These are phyloP conservation scores for Auriscalpium orientale DNA, from an alignment of 768 basidiomycete species.

Conservation along the genomic window DNA sequence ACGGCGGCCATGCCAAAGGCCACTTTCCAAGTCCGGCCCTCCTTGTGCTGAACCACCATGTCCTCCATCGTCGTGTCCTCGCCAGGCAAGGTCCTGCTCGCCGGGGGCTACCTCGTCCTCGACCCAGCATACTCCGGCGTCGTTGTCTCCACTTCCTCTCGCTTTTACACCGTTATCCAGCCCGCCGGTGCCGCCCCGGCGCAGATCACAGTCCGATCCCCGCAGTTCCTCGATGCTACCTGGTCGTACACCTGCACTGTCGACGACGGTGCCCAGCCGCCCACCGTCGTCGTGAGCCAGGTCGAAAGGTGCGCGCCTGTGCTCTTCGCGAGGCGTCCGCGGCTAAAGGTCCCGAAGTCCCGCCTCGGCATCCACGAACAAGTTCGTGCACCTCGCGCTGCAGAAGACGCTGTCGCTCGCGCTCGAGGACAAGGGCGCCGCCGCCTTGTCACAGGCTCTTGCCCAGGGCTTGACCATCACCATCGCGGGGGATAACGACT, in stretches of 20 bases:
- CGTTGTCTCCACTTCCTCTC: slow-evolving; percentile 86
- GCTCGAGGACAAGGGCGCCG: slow-evolving; percentile 44
- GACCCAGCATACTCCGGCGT: slow-evolving; percentile 80
- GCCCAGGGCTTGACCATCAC: slow-evolving; percentile 61
- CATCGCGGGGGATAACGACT: slow-evolving; percentile 93
- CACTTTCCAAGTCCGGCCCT: background rate
- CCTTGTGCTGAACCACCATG: slow-evolving; percentile 6
- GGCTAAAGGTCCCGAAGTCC: slow-evolving; percentile 9
- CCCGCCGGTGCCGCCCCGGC: slow-evolving; percentile 23
- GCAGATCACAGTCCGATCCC: slow-evolving; percentile 72
- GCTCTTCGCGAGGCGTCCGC: background rate
- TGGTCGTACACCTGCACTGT: slow-evolving; percentile 64
- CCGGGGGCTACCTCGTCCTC: slow-evolving; percentile 95
- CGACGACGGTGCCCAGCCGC: slow-evolving; percentile 18
- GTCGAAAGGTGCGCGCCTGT: slow-evolving; percentile 10
- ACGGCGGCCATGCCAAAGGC: background rate
- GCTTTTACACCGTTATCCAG: slow-evolving; percentile 81
- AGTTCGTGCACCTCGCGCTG: slow-evolving; percentile 89
- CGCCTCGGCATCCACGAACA: slow-evolving; percentile 52
- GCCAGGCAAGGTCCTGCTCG: slow-evolving; percentile 91
- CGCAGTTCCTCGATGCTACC: slow-evolving; percentile 77
- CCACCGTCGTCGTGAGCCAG: slow-evolving; percentile 21
- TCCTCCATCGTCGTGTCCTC: slow-evolving; percentile 71
- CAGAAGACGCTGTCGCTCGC: slow-evolving; percentile 67
- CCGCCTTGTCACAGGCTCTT: slow-evolving; percentile 36